A percentile compares a stretch with the other conserved stretches of the same genome.
phyloP scores from a whole-genome alignment of 2,329 filamentous ascomycete species.

The Diaporthe destruens region DNA sequence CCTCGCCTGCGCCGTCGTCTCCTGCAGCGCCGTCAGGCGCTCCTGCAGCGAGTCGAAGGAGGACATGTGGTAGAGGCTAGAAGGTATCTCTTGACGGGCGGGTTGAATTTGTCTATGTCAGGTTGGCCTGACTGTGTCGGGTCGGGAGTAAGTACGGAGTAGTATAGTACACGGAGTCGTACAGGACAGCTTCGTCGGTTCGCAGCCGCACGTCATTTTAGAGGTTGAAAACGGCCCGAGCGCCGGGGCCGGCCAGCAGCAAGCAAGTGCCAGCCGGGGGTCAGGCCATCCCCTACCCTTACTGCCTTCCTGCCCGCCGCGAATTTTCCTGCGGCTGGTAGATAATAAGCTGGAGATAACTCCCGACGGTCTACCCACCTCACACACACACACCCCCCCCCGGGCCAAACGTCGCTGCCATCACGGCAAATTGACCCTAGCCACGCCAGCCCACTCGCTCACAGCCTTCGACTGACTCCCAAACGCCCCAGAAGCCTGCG shows the following conservation, averaged over 20 bases:
- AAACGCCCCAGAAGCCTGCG: background rate
- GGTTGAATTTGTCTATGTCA: background rate
- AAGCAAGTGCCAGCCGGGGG: background rate
- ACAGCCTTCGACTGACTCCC: background rate
- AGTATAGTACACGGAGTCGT: no score
- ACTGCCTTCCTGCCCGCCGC: background rate
- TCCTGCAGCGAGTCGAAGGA: slow-evolving; percentile 73
- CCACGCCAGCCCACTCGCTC: background rate
- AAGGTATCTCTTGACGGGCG: background rate
- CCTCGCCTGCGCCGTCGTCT: slow-evolving; percentile 68
- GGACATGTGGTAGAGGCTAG: slow-evolving; percentile 56
- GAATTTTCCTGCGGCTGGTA: slow-evolving; percentile 12
- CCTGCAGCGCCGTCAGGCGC: slow-evolving; percentile 71
- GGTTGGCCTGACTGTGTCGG: background rate
- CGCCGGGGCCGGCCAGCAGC: background rate
- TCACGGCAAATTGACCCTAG: background rate
- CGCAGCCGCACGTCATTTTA: slow-evolving; percentile 18
- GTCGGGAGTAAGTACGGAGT: no score
- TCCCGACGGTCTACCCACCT: background rate
- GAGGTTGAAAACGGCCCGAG: slow-evolving; percentile 4
- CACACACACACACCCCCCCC: no score
- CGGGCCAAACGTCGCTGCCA: background rate
- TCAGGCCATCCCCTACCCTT: background rate
- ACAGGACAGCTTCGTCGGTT: background rate
- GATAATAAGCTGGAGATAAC: slow-evolving; percentile 5